These are phyloP conservation scores for Tetrapisispora phaffii DNA, from an alignment of 805 yeast genomes.

Conservation along the genomic window DNA sequence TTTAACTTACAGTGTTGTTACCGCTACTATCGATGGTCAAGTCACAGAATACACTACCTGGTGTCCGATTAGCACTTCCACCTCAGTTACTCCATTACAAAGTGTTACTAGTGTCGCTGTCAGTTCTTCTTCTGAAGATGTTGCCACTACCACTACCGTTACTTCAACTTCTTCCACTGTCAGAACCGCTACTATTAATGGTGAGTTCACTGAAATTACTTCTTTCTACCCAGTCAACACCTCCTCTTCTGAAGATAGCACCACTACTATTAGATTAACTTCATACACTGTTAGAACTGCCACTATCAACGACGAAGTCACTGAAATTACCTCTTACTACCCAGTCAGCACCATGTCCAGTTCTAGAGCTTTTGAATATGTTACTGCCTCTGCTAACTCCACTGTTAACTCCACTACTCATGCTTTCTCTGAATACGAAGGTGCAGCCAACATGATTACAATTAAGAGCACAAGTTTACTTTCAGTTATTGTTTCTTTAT, in stretches of 20 bases:
- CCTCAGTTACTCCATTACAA: neutral
- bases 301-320: constrained; percentile 7
- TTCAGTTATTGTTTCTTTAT: neutral
- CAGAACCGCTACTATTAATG: constrained; percentile 1
- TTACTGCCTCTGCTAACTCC: neutral
- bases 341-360: constrained; percentile 11
- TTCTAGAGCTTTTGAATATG: neutral
- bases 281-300: neutral
- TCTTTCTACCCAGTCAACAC: constrained; percentile 5
- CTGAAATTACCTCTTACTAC: constrained; percentile 13
- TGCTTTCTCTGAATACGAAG: constrained; percentile 8
- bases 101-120: neutral
- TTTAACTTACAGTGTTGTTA: constrained; percentile 6
- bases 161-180: neutral
- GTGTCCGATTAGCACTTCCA: constrained; percentile 25
- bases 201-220: constrained; percentile 2
- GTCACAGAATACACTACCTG: constrained; percentile 29
- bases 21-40: constrained; percentile 18
- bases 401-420: neutral
- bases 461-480: constrained; percentile 8
- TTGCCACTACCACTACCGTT: neutral
- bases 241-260: neutral
- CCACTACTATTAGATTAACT: neutral
- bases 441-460: constrained; percentile 10
- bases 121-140: neutral